Percentiles rank a stretch among this genome's conserved stretches.
Conservation (phyloP, 148 eudicot genomes). For the Nepenthes gracilis region DNA sequence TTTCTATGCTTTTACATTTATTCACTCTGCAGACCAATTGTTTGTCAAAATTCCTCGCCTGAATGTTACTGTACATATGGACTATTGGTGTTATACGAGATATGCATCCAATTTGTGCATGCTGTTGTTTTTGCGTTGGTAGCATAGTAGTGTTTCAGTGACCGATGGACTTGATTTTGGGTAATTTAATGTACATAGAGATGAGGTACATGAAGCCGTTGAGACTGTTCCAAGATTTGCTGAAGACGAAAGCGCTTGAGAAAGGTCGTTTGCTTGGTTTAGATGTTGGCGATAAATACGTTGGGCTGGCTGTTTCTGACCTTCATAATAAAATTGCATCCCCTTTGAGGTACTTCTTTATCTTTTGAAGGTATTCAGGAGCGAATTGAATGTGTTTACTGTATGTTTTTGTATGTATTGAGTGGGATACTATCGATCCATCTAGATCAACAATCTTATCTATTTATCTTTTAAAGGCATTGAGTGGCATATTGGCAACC, state of each 20-base stretch:
- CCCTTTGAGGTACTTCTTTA: conserved; percentile 50
- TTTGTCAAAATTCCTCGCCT: too few relatives aligned
- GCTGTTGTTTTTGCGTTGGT: too few relatives aligned
- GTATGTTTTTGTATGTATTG: not conserved
- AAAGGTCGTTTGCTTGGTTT: conserved; percentile 67
- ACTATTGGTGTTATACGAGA: too few relatives aligned
- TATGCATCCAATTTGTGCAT: too few relatives aligned
- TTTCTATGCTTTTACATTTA: not conserved
- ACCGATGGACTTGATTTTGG: too few relatives aligned
- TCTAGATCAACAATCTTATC: not conserved
- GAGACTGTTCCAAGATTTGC: conserved; percentile 57
- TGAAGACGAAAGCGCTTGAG: conserved; percentile 25
- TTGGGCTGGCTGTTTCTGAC: conserved; percentile 85
- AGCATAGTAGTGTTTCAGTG: too few relatives aligned
- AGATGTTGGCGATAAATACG: conserved; percentile 91
- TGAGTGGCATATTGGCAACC: too few relatives aligned
- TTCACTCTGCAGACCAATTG: not conserved
- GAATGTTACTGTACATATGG: too few relatives aligned
- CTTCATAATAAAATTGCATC: conserved; percentile 48
- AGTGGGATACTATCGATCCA: not conserved
- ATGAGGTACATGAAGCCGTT: conserved; percentile 74
- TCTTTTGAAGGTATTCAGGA: not conserved
- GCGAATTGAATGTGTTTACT: not conserved
- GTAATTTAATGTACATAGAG: conserved; percentile 5
- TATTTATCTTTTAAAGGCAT: too few relatives aligned